These are phyloP conservation scores for Nitzschia sp. DNA, from an alignment of 108 stramenopile genomes.

Conservation along the genomic window DNA sequence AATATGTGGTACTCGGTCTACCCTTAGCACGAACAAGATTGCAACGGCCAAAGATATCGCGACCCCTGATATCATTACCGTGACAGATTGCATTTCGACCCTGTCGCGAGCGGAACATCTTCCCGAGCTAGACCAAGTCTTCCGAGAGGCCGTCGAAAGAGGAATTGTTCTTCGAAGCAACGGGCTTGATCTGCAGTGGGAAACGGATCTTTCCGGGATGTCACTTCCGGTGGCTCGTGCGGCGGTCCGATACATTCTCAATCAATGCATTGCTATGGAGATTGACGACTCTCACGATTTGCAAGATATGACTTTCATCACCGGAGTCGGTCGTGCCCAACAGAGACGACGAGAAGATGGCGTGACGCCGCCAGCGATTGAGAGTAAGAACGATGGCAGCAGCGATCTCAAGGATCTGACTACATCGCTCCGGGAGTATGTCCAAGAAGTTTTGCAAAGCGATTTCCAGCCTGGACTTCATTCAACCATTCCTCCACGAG, in stretches of 20 bases:
- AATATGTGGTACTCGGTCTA: constrained; percentile 49
- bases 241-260: constrained; percentile 62
- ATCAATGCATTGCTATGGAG: constrained; percentile 13
- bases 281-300: not conserved
- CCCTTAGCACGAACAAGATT: constrained; percentile 3
- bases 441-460: constrained; percentile 48
- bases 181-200: constrained; percentile 58
- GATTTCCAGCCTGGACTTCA: constrained; percentile 56
- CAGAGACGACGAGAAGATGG: constrained; percentile 11
- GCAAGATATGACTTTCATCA: constrained; percentile 69
- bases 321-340: constrained; percentile 52
- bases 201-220: constrained; percentile 71
- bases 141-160: constrained; percentile 64
- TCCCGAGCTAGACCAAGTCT: constrained; percentile 55
- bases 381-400: not conserved
- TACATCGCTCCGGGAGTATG: constrained; percentile 50
- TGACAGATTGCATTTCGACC: constrained; percentile 74
- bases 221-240: constrained; percentile 76
- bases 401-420: constrained; percentile 16
- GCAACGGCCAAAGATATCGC: constrained; percentile 31
- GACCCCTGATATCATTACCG: constrained; percentile 79
- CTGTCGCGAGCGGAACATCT: constrained; percentile 42
- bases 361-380: not conserved
- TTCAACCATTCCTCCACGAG: constrained; percentile 43
- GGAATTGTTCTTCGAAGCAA: constrained; percentile 59